Base-by-base conservation (phyloP, 2,329 filamentous ascomycete genomes). In the Coniochaeta pulveracea region DNA sequence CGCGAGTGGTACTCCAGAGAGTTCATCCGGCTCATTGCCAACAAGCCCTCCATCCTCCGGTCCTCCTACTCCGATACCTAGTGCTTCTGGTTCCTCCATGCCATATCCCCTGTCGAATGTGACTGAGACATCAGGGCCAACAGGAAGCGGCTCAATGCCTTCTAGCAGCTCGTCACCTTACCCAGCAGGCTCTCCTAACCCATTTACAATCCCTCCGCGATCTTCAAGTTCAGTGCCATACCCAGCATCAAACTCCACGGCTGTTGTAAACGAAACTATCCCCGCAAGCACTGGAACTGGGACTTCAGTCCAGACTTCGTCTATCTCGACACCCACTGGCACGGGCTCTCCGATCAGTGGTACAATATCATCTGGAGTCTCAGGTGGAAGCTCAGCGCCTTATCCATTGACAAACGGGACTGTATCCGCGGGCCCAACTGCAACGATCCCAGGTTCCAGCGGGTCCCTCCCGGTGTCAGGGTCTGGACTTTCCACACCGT, bases 321-420 rank as follows among this genome's bases (percentile, higher is more conserved):
- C n/a, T n/a, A n/a, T n/a, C n/a, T n/a, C n/a, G n/a, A n/a, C n/a
- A n/a, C 34, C 19, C 17, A 22, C 15, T n/a, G n/a, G n/a, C n/a
- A n/a, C n/a, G n/a, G 11, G n/a, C 18, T 32, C 34, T n/a, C 25
- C 26, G 4, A 28, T 21, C 10, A 16, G 15, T 11, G 34, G 34
- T n/a, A 33, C 28, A n/a, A 5, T 30, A 2, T 15, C 28, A 24
- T 23, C 33, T n/a, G 18, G n/a, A 21, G 22, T 33, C 5, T 7
- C 12, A 6, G 16, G 23, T 18, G 8, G 12, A 15, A 34, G 29
- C n/a, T 22, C 33, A 5, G 28, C 32, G 6, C 37, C 37, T 4
- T 39, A 34, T 22, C 39, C 36, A 2, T 16, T 39, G n/a, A 32
- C 34, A 6, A 41, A 41, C 15, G 5, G 11, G 5, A 41, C 26